Evolutionary conservation across 805 yeast species (phyloP).

Genomic region (Wickerhamiella cacticola): DNA sequence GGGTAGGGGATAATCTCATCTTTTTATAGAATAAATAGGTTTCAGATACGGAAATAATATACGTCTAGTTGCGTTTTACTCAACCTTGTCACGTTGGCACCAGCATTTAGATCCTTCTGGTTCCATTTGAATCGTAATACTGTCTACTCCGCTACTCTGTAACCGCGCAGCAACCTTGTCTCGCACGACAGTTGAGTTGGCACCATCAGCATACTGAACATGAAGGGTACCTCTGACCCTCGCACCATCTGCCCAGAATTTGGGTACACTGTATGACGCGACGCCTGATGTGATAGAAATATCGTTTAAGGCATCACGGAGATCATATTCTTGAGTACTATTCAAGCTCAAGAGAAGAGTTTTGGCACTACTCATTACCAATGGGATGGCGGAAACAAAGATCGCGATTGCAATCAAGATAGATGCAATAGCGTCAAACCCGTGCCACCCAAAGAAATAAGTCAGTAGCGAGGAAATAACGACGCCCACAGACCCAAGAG

Average conservation of each 20-base stretch:
- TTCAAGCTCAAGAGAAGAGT: constrained; percentile 55
- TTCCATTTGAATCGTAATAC: constrained; percentile 57
- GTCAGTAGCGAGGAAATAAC: constrained; percentile 79
- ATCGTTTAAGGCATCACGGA: constrained; percentile 57
- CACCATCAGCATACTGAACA: constrained; percentile 56
- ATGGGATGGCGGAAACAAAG: constrained; percentile 69
- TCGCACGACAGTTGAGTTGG: constrained; percentile 48
- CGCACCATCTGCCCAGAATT: constrained; percentile 68
- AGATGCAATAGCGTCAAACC: constrained; percentile 90
- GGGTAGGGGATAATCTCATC: not conserved
- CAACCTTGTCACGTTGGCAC: constrained; percentile 36
- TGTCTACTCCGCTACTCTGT: constrained; percentile 37
- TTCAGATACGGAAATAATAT: not conserved
- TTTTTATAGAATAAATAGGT: constrained; percentile 4
- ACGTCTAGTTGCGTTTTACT: not conserved
- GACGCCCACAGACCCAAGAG: constrained; percentile 94
- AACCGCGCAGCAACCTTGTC: constrained; percentile 49
- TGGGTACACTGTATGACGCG: constrained; percentile 72
- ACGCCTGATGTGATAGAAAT: constrained; percentile 65
- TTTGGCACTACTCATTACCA: constrained; percentile 68
- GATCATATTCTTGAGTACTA: constrained; percentile 44
- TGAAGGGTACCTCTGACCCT: constrained; percentile 68
- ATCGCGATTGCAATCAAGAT: constrained; percentile 73
- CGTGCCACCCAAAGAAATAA: constrained; percentile 54
- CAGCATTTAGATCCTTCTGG: constrained; percentile 52